phyloP scores from a whole-genome alignment of 306 rosid species.

The Prinsepia uniflora region DNA sequence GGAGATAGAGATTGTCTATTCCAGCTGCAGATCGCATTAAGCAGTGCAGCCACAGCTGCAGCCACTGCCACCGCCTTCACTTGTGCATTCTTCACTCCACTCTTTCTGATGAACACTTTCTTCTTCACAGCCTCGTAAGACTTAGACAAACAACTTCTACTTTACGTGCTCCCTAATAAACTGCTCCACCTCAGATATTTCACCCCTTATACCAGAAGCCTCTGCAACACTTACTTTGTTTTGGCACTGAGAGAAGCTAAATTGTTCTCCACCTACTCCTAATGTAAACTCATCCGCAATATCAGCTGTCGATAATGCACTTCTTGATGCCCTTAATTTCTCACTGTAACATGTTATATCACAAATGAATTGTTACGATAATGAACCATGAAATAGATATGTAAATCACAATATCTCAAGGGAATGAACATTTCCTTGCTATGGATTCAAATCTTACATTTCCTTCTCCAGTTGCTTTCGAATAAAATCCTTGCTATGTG shows the following conservation, averaged over 20 bases:
- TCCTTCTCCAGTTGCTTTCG: conserved; percentile 87
- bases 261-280: conserved; percentile 61
- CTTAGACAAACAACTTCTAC: background rate
- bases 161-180: conserved; percentile 66
- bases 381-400: background rate
- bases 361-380: background rate
- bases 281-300: conserved; percentile 70
- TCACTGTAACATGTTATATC: conserved; percentile 49
- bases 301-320: conserved; percentile 75
- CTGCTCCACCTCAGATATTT: conserved; percentile 60
- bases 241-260: conserved; percentile 70
- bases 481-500: conserved; percentile 90
- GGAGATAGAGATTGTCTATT: conserved; percentile 44
- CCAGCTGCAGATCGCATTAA: conserved; percentile 34
- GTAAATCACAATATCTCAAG: background rate
- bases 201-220: conserved; percentile 72
- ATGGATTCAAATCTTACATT: conserved; percentile 52
- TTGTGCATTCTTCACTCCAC: background rate
- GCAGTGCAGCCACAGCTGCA: conserved; percentile 15
- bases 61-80: conserved; percentile 26
- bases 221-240: conserved; percentile 78
- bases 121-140: too few species aligned
- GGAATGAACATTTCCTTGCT: too few species aligned
- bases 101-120: too few species aligned
- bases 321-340: conserved; percentile 76